Conservation (phyloP, 2,329 filamentous ascomycete genomes). For the Aspergillus pseudoterreus region DNA sequence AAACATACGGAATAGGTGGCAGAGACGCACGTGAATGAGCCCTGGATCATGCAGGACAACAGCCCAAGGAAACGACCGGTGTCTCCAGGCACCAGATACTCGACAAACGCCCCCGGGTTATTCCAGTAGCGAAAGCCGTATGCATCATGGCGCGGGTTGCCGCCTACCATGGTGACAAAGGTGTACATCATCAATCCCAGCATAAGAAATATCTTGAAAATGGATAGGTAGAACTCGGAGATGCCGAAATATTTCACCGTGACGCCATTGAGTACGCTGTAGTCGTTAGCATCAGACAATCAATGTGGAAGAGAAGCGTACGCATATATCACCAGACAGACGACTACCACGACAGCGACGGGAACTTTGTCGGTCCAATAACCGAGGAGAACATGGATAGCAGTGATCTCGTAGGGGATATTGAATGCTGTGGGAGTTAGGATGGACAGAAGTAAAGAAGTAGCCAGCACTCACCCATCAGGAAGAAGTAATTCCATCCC, state of each 20-base stretch:
- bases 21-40: conserved; percentile 51
- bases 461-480: conserved; percentile 13
- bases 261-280: conserved; percentile 36
- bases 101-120: conserved; percentile 61
- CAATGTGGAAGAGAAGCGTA: conserved; percentile 3
- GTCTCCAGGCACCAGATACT: conserved; percentile 57
- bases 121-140: conserved; percentile 67
- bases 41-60: conserved; percentile 68
- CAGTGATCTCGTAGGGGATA: conserved; percentile 37
- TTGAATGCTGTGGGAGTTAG: conserved; percentile 13
- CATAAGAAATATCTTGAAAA: conserved; percentile 38
- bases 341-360: conserved; percentile 35
- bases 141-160: conserved; percentile 65
- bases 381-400: conserved; percentile 36
- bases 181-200: conserved; percentile 45
- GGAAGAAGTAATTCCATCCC: conserved; percentile 28
- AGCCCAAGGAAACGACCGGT: conserved; percentile 53
- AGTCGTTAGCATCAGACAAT: neutral
- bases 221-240: conserved; percentile 46
- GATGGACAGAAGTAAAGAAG: neutral
- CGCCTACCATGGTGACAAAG: conserved; percentile 75
- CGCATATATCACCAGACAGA: conserved; percentile 38
- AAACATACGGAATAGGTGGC: no score
- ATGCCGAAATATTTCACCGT: conserved; percentile 45
- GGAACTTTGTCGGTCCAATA: conserved; percentile 39